These are phyloP conservation scores for Nitzschia sp. DNA, from an alignment of 108 stramenopile genomes.

Conservation along the genomic window DNA sequence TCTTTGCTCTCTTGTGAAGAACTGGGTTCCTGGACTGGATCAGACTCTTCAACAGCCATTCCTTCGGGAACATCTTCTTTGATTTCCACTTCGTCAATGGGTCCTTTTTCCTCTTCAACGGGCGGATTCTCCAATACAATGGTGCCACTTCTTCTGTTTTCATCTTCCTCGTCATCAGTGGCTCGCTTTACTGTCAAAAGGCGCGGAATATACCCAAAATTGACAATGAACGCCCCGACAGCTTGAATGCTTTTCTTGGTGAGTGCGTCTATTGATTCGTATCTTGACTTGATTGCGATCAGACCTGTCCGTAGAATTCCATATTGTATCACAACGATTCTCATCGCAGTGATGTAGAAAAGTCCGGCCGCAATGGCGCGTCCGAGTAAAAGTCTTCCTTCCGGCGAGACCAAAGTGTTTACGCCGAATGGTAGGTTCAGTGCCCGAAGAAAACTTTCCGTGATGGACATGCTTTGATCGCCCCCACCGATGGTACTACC, in stretches of 20 bases:
- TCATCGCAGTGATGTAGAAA: conserved; percentile 36
- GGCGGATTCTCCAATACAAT: background rate
- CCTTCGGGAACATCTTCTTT: too few species aligned
- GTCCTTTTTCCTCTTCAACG: background rate
- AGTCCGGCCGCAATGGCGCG: conserved; percentile 38
- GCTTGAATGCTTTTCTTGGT: conserved; percentile 19
- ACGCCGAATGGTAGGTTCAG: conserved; percentile 35
- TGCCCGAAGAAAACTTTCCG: background rate
- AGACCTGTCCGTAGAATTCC: conserved; percentile 30
- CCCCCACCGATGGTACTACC: background rate
- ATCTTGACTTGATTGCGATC: conserved; percentile 21
- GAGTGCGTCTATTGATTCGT: conserved; percentile 18
- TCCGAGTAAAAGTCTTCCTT: conserved; percentile 35
- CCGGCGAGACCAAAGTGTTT: conserved; percentile 26
- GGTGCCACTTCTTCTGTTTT: background rate
- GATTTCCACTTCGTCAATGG: conserved; percentile 5
- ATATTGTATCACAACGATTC: conserved; percentile 40
- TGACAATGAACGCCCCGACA: conserved; percentile 16
- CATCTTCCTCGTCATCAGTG: conserved; percentile 9
- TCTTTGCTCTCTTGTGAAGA: background rate
- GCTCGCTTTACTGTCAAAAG: conserved; percentile 8
- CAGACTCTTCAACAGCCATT: too few species aligned
- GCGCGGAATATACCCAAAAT: conserved; percentile 35
- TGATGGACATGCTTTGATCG: too few species aligned
- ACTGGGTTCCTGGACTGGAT: too few species aligned